Evolutionary conservation across 352 stramenopile genomes (phyloP), one percentile per base, ranked within the genome.

Genomic region (Globisporangium parvum): DNA sequence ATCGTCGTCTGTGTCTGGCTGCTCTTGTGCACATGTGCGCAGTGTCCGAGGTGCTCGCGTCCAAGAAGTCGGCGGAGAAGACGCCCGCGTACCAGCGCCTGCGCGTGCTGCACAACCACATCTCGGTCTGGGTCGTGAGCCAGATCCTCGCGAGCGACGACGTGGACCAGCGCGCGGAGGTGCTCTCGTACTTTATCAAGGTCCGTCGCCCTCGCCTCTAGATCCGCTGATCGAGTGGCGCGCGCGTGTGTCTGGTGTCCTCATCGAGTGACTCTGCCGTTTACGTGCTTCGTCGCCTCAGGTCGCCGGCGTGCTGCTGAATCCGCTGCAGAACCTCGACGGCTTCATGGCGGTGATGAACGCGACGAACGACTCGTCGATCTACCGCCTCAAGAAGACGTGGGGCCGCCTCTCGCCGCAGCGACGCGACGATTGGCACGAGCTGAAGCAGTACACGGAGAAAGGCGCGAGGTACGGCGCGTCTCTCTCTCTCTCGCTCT

Each of bases 341-440:
- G 85, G 85, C 15, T 93, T 95, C 57, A 93, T 95, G 81, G 85
- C 85, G 8, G 82, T 95, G 60, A 95, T 95, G 85, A 93, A 95
- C 45, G 85, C 85, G 6, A 83, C 82, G 10, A 93, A 95, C 37
- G 84, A 93, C 62, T 92, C 85, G 37, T 93, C 83, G 8, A 69
- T 95, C 17, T 93, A 90, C 59, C 83, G 85, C 14, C 48, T 95
- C 5, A 93, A 95, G 69, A 92, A 91, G 54, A 93, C 85, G 15
- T 95, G 85, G 85, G 75, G 73, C 4, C 69, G 84, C 3, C 60
- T 95, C 23, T 70, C 75, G 1, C 69, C 83, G 0, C 70, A 91
- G 67, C 69, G 75, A 21, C 76, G 85, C 23, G 80, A 93, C 39
- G 64, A 86, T 44, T 95, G 85, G 85, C 81, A 93, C 55, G 79